Conservation (phyloP, 306 rosid species). For the cucumber (Cucumis sativus) region DNA sequence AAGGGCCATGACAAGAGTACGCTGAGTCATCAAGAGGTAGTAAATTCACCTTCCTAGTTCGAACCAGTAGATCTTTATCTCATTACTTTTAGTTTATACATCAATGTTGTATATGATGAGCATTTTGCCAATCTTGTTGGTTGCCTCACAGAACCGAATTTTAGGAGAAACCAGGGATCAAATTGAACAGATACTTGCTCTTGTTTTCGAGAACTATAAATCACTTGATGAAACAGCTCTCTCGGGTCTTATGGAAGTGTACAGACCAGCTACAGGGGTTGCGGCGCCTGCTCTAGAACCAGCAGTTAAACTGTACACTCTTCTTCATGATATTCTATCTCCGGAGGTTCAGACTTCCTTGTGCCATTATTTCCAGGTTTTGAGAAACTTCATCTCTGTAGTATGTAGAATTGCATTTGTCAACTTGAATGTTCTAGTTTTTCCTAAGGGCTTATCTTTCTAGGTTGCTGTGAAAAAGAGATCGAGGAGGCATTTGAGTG, state of each 20-base stretch:
- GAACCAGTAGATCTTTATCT: not conserved
- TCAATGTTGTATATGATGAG: conserved; percentile 1
- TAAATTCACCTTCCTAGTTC: conserved; percentile 1
- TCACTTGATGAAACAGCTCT: conserved; percentile 72
- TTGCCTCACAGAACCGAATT: conserved; percentile 58
- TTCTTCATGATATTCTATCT: conserved; percentile 86
- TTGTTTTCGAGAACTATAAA: conserved; percentile 82
- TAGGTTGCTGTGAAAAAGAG: conserved; percentile 95
- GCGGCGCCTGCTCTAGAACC: conserved; percentile 89
- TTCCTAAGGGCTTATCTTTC: conserved; percentile 16
- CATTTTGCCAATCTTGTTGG: conserved; percentile 7
- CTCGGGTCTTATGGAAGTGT: conserved; percentile 71
- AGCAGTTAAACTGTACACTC: conserved; percentile 79
- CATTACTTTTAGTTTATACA: not conserved
- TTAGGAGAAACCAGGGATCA: conserved; percentile 92
- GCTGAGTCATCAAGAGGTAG: conserved; percentile 97
- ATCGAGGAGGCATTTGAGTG: conserved; percentile 69
- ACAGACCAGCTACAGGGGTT: conserved; percentile 54
- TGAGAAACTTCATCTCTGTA: conserved; percentile 12
- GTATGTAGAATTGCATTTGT: conserved; percentile 9
- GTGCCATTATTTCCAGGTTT: conserved; percentile 96
- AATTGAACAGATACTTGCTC: conserved; percentile 67
- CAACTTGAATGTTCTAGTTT: not conserved
- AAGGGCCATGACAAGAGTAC: conserved; percentile 69
- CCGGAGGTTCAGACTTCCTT: conserved; percentile 87